These are phyloP conservation scores for Colletotrichum liriopes DNA, from an alignment of 2,329 filamentous ascomycete genomes.

Conservation along the genomic window DNA sequence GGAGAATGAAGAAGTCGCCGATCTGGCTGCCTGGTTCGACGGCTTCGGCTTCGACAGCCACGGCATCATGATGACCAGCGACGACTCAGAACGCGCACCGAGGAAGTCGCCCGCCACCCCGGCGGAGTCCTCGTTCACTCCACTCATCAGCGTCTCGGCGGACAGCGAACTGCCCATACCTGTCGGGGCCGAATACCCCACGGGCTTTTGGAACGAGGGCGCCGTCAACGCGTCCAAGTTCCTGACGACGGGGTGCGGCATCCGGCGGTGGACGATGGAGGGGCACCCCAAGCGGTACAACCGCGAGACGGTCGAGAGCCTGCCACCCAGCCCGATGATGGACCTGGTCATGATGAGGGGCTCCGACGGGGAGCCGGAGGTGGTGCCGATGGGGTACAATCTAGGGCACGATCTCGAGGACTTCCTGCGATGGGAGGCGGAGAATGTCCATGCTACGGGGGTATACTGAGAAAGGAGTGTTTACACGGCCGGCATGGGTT, in stretches of 20 bases:
- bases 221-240: constrained; percentile 53
- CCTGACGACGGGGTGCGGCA: constrained; percentile 47
- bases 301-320: constrained; percentile 48
- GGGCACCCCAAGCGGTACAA: constrained; percentile 51
- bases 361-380: constrained; percentile 50
- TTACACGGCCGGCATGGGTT: not conserved
- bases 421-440: constrained; percentile 71
- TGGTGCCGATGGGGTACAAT: constrained; percentile 74
- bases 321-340: constrained; percentile 68
- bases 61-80: constrained; percentile 55
- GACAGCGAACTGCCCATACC: constrained; percentile 57
- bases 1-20: constrained; percentile 64
- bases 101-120: not conserved
- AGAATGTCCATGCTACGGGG: constrained; percentile 60
- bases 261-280: constrained; percentile 57
- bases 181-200: constrained; percentile 53
- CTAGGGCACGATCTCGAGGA: constrained; percentile 72
- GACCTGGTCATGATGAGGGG: constrained; percentile 60
- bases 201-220: constrained; percentile 53
- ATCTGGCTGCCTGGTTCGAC: constrained; percentile 68
- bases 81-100: not conserved
- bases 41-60: constrained; percentile 63
- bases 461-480: not conserved
- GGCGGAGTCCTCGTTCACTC: constrained; percentile 7
- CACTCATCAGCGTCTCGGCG: constrained; percentile 39